A percentile compares a stretch with the other conserved stretches of the same genome.
Conservation (phyloP, 805 yeast genomes). For the Saturnispora bothae region DNA sequence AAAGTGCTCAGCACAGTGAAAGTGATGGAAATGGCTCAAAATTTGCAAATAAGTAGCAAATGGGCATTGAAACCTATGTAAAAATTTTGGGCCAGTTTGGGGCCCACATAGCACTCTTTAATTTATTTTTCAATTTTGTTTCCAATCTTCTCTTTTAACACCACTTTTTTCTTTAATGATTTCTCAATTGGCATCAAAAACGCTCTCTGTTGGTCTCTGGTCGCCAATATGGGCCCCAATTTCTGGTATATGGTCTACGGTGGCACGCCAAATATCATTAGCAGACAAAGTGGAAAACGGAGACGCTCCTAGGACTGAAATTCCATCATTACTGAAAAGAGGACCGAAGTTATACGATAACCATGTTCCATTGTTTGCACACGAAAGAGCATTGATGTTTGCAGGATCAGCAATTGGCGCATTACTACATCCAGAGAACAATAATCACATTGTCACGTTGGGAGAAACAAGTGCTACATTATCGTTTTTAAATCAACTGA, state of each 20-base stretch:
- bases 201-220: not conserved
- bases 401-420: constrained; percentile 72
- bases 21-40: no score
- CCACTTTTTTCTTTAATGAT: not conserved
- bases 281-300: not conserved
- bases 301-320: not conserved
- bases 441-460: constrained; percentile 64
- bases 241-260: not conserved
- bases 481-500: constrained; percentile 48
- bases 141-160: not conserved
- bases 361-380: constrained; percentile 60
- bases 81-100: no score
- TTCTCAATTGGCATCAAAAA: no score
- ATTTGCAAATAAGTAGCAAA: no score
- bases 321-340: constrained; percentile 27
- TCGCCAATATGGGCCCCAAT: not conserved
- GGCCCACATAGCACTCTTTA: no score
- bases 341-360: constrained; percentile 50
- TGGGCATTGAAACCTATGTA: no score
- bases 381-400: constrained; percentile 58
- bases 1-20: no score
- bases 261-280: not conserved
- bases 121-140: no score
- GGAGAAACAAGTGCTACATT: constrained; percentile 88
- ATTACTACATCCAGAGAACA: constrained; percentile 62